Base-by-base conservation (phyloP, 306 rosid genomes). In the Malus fusca region DNA sequence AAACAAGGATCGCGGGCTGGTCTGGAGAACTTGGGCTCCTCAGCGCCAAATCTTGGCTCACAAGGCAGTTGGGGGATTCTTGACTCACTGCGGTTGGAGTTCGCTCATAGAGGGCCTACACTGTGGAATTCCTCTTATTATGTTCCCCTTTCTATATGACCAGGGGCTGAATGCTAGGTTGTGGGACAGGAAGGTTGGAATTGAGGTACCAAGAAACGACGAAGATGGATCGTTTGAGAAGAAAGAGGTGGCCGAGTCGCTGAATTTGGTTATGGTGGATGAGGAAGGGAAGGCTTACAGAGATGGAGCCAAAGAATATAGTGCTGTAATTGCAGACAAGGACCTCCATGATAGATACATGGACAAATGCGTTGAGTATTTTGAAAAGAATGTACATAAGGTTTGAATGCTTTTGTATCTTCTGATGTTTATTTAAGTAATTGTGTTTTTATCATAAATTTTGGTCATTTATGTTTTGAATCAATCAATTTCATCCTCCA, bases 11-110 rank as follows among this genome's bases (percentile, higher is more conserved):
- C 86, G 71, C 5, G 92, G 90, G 0, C 6, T 83, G 14, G 80
- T 88, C 5, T 90, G 90, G 85, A 81, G 40, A 44, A 73, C 18
- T 25, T 90, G 95, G 95, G 89, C 81, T 28, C 92, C 92, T 19
- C 90, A 90, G 68, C 37, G 76, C 26, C 85, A 74, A 76, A 85
- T 89, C 14, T 74, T 89, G 73, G 91, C 79, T 10, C 91, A 89
- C 70, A 78, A 61, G 4, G 84, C 90, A 0, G 21, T 89, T 1
- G 90, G 87, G 2, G 91, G 88, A 13, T 85, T 83, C 73, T 68
- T 87, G 83, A 85, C 82, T 67, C 93, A 89, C 22, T 80, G 83
- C 58, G 88, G 91, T 51, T 85, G 84, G 79, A 84, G 92, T 74
- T 87, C 90, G 56, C 69, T 84, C 42, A 71, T 88, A 8, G 85